phyloP scores from a whole-genome alignment of 257 asterid species.

The Primulina huaijiensis region DNA sequence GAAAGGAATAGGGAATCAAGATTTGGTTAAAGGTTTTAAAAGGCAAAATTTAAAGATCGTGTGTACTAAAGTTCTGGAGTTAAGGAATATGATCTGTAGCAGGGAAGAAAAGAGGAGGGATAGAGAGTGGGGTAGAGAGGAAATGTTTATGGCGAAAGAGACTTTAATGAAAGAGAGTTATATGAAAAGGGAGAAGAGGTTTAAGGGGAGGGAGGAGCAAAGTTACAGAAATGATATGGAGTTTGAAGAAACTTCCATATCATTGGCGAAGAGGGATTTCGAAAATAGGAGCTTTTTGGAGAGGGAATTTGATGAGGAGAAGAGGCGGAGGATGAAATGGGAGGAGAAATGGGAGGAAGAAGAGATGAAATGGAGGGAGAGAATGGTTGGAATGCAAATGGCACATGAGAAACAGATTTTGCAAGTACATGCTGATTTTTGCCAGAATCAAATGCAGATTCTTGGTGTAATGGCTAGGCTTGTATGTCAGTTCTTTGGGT shows the following conservation, averaged over 20 bases:
- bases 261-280: conserved; percentile 52
- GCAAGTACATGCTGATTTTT: conserved; percentile 87
- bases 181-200: conserved; percentile 31
- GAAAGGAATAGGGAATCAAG: conserved; percentile 23
- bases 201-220: conserved; percentile 45
- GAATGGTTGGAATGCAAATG: conserved; percentile 68
- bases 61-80: conserved; percentile 58
- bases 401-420: conserved; percentile 93
- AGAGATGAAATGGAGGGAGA: conserved; percentile 89
- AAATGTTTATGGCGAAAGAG: conserved; percentile 34
- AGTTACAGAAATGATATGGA: conserved; percentile 44
- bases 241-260: conserved; percentile 52
- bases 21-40: conserved; percentile 10
- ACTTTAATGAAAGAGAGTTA: conserved; percentile 39
- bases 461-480: conserved; percentile 65
- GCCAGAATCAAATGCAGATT: conserved; percentile 85
- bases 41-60: conserved; percentile 49
- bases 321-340: conserved; percentile 59
- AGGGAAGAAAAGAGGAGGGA: conserved; percentile 80
- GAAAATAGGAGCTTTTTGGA: conserved; percentile 59
- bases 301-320: conserved; percentile 63
- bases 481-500: conserved; percentile 75
- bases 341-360: conserved; percentile 89
- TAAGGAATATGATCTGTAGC: conserved; percentile 54
- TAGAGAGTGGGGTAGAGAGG: conserved; percentile 62